These are phyloP conservation scores for Basidioascus undulatus DNA, from an alignment of 768 basidiomycete species.

Conservation along the genomic window DNA sequence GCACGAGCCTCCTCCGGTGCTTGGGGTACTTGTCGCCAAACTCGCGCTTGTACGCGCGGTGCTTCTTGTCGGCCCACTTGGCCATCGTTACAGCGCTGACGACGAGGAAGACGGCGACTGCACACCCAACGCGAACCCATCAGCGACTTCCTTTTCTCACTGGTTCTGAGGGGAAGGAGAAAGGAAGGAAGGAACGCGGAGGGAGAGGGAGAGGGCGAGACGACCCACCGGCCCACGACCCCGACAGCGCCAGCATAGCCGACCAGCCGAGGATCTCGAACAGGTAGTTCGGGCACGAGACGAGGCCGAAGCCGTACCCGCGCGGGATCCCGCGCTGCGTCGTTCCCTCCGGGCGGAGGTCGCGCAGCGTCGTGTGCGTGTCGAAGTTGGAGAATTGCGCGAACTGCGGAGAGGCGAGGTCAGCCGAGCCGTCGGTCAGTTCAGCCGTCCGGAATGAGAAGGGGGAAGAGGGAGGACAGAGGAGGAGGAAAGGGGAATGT, in stretches of 20 bases:
- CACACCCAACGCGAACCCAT: slow-evolving; percentile 18
- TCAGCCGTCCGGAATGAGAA: too few species aligned
- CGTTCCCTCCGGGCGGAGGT: slow-evolving; percentile 56
- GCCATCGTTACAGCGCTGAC: slow-evolving; percentile 45
- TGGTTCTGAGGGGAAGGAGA: slow-evolving; percentile 14
- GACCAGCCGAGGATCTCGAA: slow-evolving; percentile 67
- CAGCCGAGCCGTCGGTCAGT: too few species aligned
- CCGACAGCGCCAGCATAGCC: slow-evolving; percentile 47
- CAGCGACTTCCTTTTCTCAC: too few species aligned
- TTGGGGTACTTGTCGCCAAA: slow-evolving; percentile 66
- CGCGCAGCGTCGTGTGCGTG: slow-evolving; percentile 58
- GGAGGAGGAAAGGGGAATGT: neutral
- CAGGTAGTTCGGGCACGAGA: slow-evolving; percentile 83
- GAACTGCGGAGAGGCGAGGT: slow-evolving; percentile 27
- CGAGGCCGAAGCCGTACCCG: slow-evolving; percentile 76
- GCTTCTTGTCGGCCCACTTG: slow-evolving; percentile 78
- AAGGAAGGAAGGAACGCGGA: slow-evolving; percentile 1
- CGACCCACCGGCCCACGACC: slow-evolving; percentile 44
- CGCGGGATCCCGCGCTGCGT: slow-evolving; percentile 54
- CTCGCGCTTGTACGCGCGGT: slow-evolving; percentile 69
- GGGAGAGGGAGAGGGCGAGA: neutral
- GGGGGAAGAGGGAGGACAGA: neutral
- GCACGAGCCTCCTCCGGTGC: slow-evolving; percentile 52
- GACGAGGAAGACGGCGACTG: slow-evolving; percentile 32
- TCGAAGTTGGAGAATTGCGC: slow-evolving; percentile 61